Conservation (phyloP, 176 grass and related monocot species). For the Musa troglodytarum region DNA sequence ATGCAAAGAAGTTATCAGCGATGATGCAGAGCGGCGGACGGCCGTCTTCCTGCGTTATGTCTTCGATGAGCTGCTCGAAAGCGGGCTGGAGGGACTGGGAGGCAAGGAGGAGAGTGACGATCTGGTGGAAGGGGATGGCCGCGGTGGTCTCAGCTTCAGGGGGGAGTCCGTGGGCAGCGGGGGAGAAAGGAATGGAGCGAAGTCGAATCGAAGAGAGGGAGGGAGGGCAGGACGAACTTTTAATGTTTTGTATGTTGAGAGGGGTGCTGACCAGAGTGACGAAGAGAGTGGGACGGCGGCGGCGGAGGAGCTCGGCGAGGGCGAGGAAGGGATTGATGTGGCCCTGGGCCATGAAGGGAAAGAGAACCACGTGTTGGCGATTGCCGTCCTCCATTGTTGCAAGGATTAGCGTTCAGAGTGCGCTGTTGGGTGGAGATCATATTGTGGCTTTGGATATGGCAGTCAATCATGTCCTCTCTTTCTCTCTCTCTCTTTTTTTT, state of each 20-base stretch:
- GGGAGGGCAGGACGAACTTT: neutral
- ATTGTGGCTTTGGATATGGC: no score
- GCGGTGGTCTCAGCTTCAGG: constrained; percentile 24
- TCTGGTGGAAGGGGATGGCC: constrained; percentile 40
- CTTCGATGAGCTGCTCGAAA: constrained; percentile 39
- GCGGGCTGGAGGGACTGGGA: constrained; percentile 41
- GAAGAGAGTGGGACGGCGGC: constrained; percentile 13
- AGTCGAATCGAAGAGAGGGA: constrained; percentile 24
- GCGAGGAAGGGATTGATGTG: constrained; percentile 32
- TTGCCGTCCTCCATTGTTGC: constrained; percentile 7
- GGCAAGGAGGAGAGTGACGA: constrained; percentile 40
- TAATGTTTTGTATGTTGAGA: constrained; percentile 4
- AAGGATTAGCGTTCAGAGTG: constrained; percentile 1
- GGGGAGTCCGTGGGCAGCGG: constrained; percentile 44
- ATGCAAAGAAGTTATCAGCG: constrained; percentile 44
- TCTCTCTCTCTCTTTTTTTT: no score
- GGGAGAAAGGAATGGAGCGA: constrained; percentile 36
- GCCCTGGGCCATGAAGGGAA: constrained; percentile 33
- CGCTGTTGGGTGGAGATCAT: constrained; percentile 9
- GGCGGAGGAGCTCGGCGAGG: constrained; percentile 19
- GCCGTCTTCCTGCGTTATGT: constrained; percentile 2
- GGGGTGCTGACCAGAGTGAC: constrained; percentile 33
- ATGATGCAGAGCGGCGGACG: constrained; percentile 33
- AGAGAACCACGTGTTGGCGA: constrained; percentile 24
- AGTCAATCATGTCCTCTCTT: no score